Percentiles rank a stretch among this genome's conserved stretches.
Conservation (phyloP, 306 rosid genomes). For the Cicer judaicum region DNA sequence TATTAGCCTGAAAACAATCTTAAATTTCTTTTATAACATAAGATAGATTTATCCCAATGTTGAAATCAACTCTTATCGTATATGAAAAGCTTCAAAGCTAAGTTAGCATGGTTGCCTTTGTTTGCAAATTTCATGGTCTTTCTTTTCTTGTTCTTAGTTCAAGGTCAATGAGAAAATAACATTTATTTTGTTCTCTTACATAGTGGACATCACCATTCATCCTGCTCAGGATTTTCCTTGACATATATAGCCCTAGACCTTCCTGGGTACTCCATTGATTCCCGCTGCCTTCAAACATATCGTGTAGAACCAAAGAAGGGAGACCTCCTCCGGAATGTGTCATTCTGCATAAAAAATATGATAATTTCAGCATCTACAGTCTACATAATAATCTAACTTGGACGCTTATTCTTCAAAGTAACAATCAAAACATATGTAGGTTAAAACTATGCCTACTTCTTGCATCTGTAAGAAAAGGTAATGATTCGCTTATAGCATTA, state of each 20-base stretch:
- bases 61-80: constrained; percentile 23
- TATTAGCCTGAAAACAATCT: constrained; percentile 4
- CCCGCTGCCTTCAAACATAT: constrained; percentile 67
- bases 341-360: constrained; percentile 58
- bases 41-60: not conserved
- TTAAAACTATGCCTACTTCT: too few relatives aligned
- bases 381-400: constrained; percentile 6
- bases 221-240: constrained; percentile 71
- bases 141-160: constrained; percentile 59
- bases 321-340: constrained; percentile 76
- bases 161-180: constrained; percentile 71
- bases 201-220: constrained; percentile 73
- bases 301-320: constrained; percentile 61
- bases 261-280: constrained; percentile 66
- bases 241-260: constrained; percentile 71
- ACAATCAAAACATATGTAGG: not conserved
- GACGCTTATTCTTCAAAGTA: not conserved
- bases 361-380: constrained; percentile 12
- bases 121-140: constrained; percentile 40
- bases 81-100: constrained; percentile 20
- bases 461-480: not conserved
- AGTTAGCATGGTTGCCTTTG: constrained; percentile 40
- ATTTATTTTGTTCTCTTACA: constrained; percentile 63
- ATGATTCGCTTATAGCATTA: not conserved
- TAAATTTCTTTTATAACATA: not conserved